These are phyloP conservation scores for Boletus mariae DNA, from an alignment of 1,284 basidiomycete genomes.

Conservation along the genomic window DNA sequence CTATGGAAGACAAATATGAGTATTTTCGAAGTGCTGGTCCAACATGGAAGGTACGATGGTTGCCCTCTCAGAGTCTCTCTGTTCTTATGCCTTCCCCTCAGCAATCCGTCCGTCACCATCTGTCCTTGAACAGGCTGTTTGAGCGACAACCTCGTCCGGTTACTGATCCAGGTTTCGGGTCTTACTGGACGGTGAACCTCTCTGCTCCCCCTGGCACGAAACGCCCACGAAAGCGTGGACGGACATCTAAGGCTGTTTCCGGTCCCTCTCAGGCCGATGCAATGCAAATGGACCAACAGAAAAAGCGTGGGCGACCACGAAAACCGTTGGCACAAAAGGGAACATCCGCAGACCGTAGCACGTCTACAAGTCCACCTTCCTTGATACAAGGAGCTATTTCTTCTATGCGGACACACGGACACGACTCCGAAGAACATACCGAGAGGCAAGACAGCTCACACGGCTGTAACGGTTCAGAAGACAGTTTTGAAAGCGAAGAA, in stretches of 20 bases:
- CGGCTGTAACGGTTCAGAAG: constrained; percentile 37
- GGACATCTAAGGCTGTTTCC: constrained; percentile 46
- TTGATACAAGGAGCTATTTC: constrained; percentile 10
- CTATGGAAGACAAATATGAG: constrained; percentile 77
- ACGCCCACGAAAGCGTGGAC: constrained; percentile 74
- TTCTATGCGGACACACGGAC: constrained; percentile 15
- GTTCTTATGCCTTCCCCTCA: constrained; percentile 28
- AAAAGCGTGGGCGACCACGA: constrained; percentile 48
- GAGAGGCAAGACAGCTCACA: constrained; percentile 35
- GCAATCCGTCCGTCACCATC: constrained; percentile 82
- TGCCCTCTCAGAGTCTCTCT: not conserved
- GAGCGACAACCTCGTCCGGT: constrained; percentile 75
- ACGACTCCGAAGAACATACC: constrained; percentile 25
- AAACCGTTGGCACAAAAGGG: constrained; percentile 29
- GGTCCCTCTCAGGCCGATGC: constrained; percentile 23
- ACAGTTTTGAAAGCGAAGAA: constrained; percentile 62
- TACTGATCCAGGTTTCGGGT: constrained; percentile 78
- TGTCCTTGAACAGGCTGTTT: constrained; percentile 74
- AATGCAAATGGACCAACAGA: constrained; percentile 26
- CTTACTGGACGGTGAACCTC: constrained; percentile 81
- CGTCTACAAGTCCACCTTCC: constrained; percentile 10
- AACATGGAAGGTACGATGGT: constrained; percentile 66
- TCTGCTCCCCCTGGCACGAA: constrained; percentile 76
- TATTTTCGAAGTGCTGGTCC: constrained; percentile 74
- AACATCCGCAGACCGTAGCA: constrained; percentile 3